Evolutionary conservation across 129 eudicot species (phyloP), one percentile per base, ranked within the genome.

Genomic region (Solidago caesia): DNA sequence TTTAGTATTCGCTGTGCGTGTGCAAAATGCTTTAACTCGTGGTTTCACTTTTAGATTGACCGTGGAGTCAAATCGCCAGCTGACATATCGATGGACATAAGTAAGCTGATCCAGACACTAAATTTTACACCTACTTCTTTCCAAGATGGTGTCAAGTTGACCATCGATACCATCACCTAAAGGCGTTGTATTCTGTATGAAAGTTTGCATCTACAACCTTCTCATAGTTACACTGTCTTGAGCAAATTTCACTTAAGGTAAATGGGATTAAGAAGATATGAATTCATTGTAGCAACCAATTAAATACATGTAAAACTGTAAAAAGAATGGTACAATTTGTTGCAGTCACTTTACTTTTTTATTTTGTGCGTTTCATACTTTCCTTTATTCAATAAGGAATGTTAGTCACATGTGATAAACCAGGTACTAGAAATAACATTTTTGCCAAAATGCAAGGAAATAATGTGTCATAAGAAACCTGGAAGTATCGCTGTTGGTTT

Each of bases 31-130:
- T 71, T 75, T 39, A 75, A 64, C 15, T 27, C 21, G 26, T 25
- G 46, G 41, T 45, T 58, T 58, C 12, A 46, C 26, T 62, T 82
- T 45, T 70, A 94, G 97, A 89, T 94, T 49, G 93, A 94, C 69
- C 97, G 98, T 3, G 96, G 97, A 43, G 97, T 94, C 26, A 88
- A 88, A 71, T 94, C 98, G 44, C 98, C 98, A 3, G 68, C 96
- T 27, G 97, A 94, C 70, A 94, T 90, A 73, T 94, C 98, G 73
- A 88, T 93, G 98, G 96, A 94, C 51, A 86, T 90, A 67, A 79
- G 73, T 49, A 88, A 87, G 79, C 79, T 94, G 82, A 74, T 76
- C 66, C 80, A 87, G 65, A 87, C 89, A 3, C 75, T 89, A 47
- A 82, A 71, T 33, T 80, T 94, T 64, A 78, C 82, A 64, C 91